phyloP scores from a whole-genome alignment of 2,329 filamentous ascomycete genomes.

The Stachybotrys chlorohalonatus region DNA sequence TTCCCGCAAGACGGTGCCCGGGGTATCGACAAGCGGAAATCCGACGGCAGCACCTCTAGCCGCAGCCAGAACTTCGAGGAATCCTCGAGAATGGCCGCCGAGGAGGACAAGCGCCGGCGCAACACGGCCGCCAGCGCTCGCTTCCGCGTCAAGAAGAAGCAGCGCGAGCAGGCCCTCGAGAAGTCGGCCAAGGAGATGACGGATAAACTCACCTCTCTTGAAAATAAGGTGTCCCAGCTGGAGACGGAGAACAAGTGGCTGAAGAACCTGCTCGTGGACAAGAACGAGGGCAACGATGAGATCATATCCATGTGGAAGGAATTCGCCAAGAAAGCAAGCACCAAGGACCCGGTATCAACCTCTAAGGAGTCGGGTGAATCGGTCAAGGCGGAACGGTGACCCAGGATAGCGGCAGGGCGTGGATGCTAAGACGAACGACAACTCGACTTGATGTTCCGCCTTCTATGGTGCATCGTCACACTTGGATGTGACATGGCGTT shows the following conservation, averaged over 20 bases:
- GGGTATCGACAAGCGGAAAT: constrained; percentile 35
- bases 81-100: constrained; percentile 61
- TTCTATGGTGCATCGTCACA: background rate
- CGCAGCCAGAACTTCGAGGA: constrained; percentile 56
- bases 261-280: constrained; percentile 72
- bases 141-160: constrained; percentile 94
- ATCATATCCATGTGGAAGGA: constrained; percentile 43
- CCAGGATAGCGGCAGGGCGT: background rate
- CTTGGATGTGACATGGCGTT: background rate
- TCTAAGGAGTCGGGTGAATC: constrained; percentile 1
- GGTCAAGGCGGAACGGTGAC: constrained; percentile 13
- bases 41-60: constrained; percentile 29
- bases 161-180: constrained; percentile 79
- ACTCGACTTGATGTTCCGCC: background rate
- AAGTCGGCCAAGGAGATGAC: constrained; percentile 74
- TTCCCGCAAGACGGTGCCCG: constrained; percentile 19
- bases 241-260: constrained; percentile 79
- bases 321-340: constrained; percentile 27
- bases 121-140: constrained; percentile 84
- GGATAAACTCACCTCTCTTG: constrained; percentile 66
- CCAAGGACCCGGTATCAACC: background rate
- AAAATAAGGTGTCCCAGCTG: constrained; percentile 66
- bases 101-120: constrained; percentile 82
- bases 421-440: background rate
- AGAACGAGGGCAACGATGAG: constrained; percentile 57